Base-by-base conservation (phyloP, 306 rosid species). In the Trifolium pratense region DNA sequence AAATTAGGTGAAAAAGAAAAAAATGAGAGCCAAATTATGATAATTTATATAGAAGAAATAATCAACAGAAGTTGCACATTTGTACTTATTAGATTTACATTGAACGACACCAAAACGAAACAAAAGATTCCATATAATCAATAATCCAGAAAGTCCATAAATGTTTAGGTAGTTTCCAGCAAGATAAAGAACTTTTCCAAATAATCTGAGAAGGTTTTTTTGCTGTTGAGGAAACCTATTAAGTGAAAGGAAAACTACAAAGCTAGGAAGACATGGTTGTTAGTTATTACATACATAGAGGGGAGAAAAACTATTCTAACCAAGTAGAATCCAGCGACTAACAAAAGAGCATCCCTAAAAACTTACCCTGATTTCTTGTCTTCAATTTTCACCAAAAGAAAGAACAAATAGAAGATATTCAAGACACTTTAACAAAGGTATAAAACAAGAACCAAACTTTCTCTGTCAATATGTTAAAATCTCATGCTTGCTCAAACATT, bases 101-200 rank as follows among this genome's bases (percentile, higher is more conserved):
- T 56, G 42, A 55, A 45, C 49, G 21, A 37, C 39, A 29, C 49
- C 39, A 60, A 18, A 8, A 12, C 4, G 39, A 58, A n/a, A 55
- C n/a, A n/a, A n/a, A n/a, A n/a, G n/a, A n/a, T n/a, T n/a, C n/a
- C n/a, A n/a, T n/a, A n/a, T n/a, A n/a, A n/a, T n/a, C n/a, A 52
- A 64, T 61, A 63, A 63, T 45, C 15, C 26, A 56, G 29, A 43
- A 56, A 31, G 26, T 36, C 13, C 17, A 29, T 7, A 70, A 53
- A 32, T 48, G 52, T 68, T 68, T 39, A 43, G 34, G 31, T 46
- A 37, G 49, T 45, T 29, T 78, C 56, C 16, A 18, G 16, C 46
- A 64, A 7, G 16, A 43, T 63, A 70, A 40, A 66, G 18, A 58
- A 45, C n/a, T 55, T 75, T 66, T 60, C 53, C 57, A 32, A 26